These are phyloP conservation scores for Ogataea kodamae DNA, from an alignment of 805 yeast species.

Conservation along the genomic window DNA sequence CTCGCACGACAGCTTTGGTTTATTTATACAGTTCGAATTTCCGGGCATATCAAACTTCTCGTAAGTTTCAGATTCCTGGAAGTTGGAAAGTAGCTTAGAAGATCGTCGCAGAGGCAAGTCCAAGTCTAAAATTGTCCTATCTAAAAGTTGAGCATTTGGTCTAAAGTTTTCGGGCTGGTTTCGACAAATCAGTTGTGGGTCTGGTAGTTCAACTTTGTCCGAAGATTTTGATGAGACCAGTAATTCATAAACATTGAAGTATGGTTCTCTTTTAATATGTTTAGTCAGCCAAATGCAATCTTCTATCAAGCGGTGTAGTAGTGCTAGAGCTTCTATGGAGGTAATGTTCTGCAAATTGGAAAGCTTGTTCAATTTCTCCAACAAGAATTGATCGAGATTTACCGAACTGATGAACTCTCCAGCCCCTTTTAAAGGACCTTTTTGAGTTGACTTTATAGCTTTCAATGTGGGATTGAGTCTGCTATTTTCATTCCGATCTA, in stretches of 20 bases:
- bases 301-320: conserved; percentile 25
- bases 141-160: too few species aligned
- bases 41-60: background rate
- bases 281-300: conserved; percentile 24
- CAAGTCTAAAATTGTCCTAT: too few species aligned
- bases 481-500: conserved; percentile 11
- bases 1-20: background rate
- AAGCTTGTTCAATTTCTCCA: conserved; percentile 20
- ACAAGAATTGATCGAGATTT: conserved; percentile 34
- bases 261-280: conserved; percentile 6
- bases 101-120: conserved; percentile 28
- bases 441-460: too few species aligned
- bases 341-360: conserved; percentile 21
- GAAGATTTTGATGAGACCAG: conserved; percentile 15
- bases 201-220: conserved; percentile 6
- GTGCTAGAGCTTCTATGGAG: conserved; percentile 30
- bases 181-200: too few species aligned
- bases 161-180: too few species aligned
- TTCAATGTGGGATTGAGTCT: too few species aligned
- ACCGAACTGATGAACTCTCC: too few species aligned
- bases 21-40: background rate
- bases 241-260: conserved; percentile 14
- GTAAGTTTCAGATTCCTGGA: conserved; percentile 18
- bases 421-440: too few species aligned
- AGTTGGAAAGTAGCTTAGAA: conserved; percentile 29